Percentiles rank a stretch among this genome's conserved stretches.
Conservation (phyloP, 371 early-diverging fungal genomes). For the Funneliformis caledonium region DNA sequence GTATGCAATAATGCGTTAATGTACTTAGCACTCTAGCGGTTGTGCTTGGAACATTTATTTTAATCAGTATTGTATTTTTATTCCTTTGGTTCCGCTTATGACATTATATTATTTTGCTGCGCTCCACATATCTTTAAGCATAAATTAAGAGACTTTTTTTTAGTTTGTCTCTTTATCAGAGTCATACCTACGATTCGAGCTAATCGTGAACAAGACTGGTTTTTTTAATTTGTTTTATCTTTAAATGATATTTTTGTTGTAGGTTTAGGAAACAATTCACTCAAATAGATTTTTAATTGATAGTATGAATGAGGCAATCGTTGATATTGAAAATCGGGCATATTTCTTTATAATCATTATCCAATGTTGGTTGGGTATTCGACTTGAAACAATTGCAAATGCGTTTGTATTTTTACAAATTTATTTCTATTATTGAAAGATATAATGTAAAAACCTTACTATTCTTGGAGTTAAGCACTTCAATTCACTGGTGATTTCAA, state of each 20-base stretch:
- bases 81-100: constrained; percentile 42
- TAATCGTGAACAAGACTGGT: constrained; percentile 66
- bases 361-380: constrained; percentile 83
- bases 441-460: constrained; percentile 61
- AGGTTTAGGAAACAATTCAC: too few species aligned
- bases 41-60: constrained; percentile 67
- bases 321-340: constrained; percentile 70
- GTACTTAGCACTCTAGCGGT: constrained; percentile 58
- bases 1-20: too few species aligned
- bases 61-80: constrained; percentile 47
- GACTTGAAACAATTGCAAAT: constrained; percentile 65
- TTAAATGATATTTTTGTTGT: constrained; percentile 46
- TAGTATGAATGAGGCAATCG: constrained; percentile 51
- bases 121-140: constrained; percentile 57
- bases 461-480: constrained; percentile 81
- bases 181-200: constrained; percentile 77
- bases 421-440: constrained; percentile 54
- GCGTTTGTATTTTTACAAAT: constrained; percentile 64
- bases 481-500: constrained; percentile 63
- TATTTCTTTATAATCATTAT: constrained; percentile 73
- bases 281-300: neutral
- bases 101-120: constrained; percentile 51
- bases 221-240: constrained; percentile 49
- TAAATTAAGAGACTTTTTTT: constrained; percentile 42
- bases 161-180: neutral